A percentile compares a stretch with the other conserved stretches of the same genome.
These are phyloP conservation scores for Solanum microdontum DNA, from an alignment of 257 asterid species.

Conservation along the genomic window DNA sequence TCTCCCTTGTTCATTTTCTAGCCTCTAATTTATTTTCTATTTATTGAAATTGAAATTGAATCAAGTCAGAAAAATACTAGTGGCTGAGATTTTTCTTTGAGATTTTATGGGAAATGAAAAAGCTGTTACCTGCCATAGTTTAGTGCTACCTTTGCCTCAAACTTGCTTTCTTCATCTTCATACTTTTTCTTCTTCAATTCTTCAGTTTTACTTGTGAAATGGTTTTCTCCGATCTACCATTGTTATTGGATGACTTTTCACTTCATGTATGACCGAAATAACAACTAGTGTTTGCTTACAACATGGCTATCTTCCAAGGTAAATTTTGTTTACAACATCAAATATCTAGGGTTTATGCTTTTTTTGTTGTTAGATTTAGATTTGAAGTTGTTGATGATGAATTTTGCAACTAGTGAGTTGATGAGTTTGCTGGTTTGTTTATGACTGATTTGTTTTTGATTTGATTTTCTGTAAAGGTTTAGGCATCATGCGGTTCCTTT, in stretches of 20 bases:
- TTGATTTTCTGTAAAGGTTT: constrained; percentile 31
- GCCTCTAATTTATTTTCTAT: constrained; percentile 43
- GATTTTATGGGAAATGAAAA: neutral
- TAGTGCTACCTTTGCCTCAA: neutral
- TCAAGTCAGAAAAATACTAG: constrained; percentile 26
- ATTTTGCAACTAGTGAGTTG: neutral
- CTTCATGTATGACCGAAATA: constrained; percentile 22
- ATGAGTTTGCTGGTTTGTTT: neutral
- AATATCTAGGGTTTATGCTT: neutral
- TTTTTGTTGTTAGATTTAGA: neutral
- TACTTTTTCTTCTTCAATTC: neutral
- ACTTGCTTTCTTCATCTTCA: neutral
- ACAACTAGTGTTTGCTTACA: constrained; percentile 1
- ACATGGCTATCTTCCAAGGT: constrained; percentile 25
- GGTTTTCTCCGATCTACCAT: constrained; percentile 27
- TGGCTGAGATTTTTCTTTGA: constrained; percentile 62
- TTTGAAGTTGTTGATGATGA: neutral
- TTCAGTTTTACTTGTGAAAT: neutral
- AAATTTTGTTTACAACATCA: neutral
- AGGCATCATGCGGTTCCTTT: constrained; percentile 24
- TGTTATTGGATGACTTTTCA: constrained; percentile 9
- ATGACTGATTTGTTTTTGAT: neutral
- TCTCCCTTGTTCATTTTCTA: constrained; percentile 15
- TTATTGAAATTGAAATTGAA: constrained; percentile 3
- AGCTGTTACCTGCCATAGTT: neutral